Conservation (phyloP, 176 grass and related monocot genomes). For the Phoenix roebelenii region DNA sequence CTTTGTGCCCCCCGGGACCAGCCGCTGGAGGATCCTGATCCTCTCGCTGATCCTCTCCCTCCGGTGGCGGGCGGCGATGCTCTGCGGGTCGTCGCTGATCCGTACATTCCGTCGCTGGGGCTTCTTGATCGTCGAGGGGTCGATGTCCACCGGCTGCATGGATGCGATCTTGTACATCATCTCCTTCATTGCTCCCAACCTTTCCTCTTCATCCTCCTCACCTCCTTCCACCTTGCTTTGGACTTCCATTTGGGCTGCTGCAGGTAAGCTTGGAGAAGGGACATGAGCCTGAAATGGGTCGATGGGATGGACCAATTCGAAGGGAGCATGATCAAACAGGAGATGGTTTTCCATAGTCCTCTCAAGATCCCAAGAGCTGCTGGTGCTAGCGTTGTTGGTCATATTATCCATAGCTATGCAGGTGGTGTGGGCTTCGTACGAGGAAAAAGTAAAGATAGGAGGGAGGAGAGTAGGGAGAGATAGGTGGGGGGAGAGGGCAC, state of each 20-base stretch:
- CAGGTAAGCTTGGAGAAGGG: slow-evolving; percentile 22
- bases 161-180: slow-evolving; percentile 96
- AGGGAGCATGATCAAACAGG: slow-evolving; percentile 53
- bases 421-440: no score
- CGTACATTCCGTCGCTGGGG: slow-evolving; percentile 74
- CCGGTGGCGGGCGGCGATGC: slow-evolving; percentile 75
- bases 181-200: slow-evolving; percentile 84
- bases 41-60: slow-evolving; percentile 89
- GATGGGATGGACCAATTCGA: slow-evolving; percentile 30
- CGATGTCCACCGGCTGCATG: slow-evolving; percentile 89
- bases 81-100: slow-evolving; percentile 89
- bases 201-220: slow-evolving; percentile 33
- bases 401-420: slow-evolving; percentile 43
- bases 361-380: slow-evolving; percentile 88
- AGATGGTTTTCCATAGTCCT: slow-evolving; percentile 72
- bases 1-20: slow-evolving; percentile 80
- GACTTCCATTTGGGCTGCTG: no score
- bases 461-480: slow-evolving; percentile 1
- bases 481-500: slow-evolving; percentile 2
- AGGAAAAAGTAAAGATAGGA: no score
- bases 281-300: slow-evolving; percentile 5
- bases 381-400: slow-evolving; percentile 60
- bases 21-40: slow-evolving; percentile 81
- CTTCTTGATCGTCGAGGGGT: slow-evolving; percentile 82
- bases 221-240: no score